phyloP scores from a whole-genome alignment of 2,329 filamentous ascomycete genomes.

The Aspergillus caelatus region DNA sequence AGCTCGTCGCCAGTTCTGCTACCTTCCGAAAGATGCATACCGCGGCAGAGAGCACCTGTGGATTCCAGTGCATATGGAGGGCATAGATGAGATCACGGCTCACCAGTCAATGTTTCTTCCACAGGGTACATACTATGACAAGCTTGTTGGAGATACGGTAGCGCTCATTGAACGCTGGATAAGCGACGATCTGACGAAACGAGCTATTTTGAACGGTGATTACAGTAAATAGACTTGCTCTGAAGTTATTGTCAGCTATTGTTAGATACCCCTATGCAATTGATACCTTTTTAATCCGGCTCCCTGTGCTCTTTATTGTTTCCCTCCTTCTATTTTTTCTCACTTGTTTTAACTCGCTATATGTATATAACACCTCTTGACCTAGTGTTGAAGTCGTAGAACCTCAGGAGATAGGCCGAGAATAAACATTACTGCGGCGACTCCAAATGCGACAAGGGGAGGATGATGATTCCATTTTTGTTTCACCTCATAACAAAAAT shows the following conservation, averaged over 20 bases:
- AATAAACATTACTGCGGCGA: background rate
- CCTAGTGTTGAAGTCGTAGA: background rate
- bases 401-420: background rate
- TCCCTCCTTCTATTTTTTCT: background rate
- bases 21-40: constrained; percentile 57
- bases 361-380: no score
- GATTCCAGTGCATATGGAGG: constrained; percentile 78
- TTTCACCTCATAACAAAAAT: background rate
- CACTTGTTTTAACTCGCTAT: background rate
- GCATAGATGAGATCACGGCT: constrained; percentile 81
- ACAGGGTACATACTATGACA: constrained; percentile 69
- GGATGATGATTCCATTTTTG: background rate
- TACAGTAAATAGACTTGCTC: background rate
- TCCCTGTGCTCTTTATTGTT: background rate
- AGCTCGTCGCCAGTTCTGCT: constrained; percentile 76
- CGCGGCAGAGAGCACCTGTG: constrained; percentile 70
- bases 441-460: background rate
- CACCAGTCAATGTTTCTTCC: constrained; percentile 81
- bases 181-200: constrained; percentile 3
- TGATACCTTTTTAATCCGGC: background rate
- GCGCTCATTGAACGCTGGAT: background rate
- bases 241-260: background rate
- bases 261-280: background rate
- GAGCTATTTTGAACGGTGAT: background rate
- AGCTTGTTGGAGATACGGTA: constrained; percentile 68